Percentiles rank a stretch among this genome's conserved stretches.
Evolutionary conservation across 306 rosid species (phyloP).

Genomic region (Cucumis melo): DNA sequence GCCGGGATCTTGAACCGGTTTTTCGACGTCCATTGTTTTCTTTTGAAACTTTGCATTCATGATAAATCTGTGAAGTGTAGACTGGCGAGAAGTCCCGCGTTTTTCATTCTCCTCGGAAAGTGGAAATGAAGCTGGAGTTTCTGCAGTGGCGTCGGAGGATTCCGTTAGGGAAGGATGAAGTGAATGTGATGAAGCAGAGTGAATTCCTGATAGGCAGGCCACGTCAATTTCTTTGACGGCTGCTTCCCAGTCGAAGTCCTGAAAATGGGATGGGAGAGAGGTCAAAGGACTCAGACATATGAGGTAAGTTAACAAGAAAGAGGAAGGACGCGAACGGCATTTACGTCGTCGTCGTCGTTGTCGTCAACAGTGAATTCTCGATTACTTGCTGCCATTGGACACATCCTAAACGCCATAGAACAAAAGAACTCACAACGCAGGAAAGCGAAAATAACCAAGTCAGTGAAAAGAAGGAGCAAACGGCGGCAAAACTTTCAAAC

Average conservation of each 20-base stretch:
- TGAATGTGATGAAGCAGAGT: conserved; percentile 11
- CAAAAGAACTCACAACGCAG: not conserved
- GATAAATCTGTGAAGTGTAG: conserved; percentile 45
- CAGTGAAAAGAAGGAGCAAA: not conserved
- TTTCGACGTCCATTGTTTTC: not conserved
- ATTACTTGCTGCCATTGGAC: conserved; percentile 37
- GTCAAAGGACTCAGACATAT: not conserved
- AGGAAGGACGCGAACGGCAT: not conserved
- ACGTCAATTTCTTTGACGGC: conserved; percentile 53
- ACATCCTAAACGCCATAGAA: not conserved
- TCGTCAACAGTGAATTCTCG: conserved; percentile 11
- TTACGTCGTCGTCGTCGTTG: conserved; percentile 51
- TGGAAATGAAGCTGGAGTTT: not conserved
- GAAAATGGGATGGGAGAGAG: not conserved
- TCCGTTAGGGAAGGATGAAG: not conserved
- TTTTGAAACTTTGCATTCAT: conserved; percentile 13
- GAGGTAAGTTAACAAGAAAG: not conserved
- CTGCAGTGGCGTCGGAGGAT: not conserved
- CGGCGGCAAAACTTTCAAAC: not conserved
- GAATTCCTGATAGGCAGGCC: conserved; percentile 22
- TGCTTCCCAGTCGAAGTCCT: conserved; percentile 89
- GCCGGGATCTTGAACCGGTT: conserved; percentile 1
- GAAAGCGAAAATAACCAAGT: no score
- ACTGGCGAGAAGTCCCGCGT: conserved; percentile 28
- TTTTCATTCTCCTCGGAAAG: conserved; percentile 11